phyloP scores from a whole-genome alignment of 2,329 filamentous ascomycete species.

The Tolypocladium album region DNA sequence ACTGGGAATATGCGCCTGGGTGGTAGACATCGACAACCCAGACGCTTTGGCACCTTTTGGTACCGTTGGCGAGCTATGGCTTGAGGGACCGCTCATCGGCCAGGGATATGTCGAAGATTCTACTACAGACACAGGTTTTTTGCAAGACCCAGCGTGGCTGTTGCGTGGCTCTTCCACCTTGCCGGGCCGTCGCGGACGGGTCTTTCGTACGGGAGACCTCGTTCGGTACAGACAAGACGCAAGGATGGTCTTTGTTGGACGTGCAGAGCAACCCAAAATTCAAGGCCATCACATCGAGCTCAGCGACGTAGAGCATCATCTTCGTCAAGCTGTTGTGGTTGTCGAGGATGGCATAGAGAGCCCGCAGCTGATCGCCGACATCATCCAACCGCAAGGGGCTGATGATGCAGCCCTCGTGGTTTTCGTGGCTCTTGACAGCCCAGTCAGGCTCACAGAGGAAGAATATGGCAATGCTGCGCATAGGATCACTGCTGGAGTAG shows the following conservation, averaged over 20 bases:
- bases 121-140: conserved; percentile 12
- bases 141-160: conserved; percentile 4
- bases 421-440: conserved; percentile 3
- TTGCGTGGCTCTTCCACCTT: neutral
- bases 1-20: conserved; percentile 6
- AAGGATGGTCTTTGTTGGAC: conserved; percentile 30
- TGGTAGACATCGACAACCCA: conserved; percentile 6
- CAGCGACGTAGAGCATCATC: conserved; percentile 8
- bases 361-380: conserved; percentile 4
- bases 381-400: conserved; percentile 1
- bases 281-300: conserved; percentile 42
- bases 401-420: conserved; percentile 3
- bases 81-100: conserved; percentile 11
- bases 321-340: conserved; percentile 1
- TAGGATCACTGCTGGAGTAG: neutral
- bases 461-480: neutral
- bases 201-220: conserved; percentile 38
- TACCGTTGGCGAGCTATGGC: conserved; percentile 8
- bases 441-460: neutral
- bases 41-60: conserved; percentile 7
- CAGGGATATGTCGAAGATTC: conserved; percentile 7
- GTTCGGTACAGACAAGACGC: conserved; percentile 23
- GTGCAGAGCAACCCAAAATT: conserved; percentile 43
- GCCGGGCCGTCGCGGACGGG: conserved; percentile 6
- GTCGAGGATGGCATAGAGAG: neutral